Percentiles rank a stretch among this genome's conserved stretches.
phyloP scores from a whole-genome alignment of 2,329 filamentous ascomycete genomes.

The Pseudogymnoascus destructans region DNA sequence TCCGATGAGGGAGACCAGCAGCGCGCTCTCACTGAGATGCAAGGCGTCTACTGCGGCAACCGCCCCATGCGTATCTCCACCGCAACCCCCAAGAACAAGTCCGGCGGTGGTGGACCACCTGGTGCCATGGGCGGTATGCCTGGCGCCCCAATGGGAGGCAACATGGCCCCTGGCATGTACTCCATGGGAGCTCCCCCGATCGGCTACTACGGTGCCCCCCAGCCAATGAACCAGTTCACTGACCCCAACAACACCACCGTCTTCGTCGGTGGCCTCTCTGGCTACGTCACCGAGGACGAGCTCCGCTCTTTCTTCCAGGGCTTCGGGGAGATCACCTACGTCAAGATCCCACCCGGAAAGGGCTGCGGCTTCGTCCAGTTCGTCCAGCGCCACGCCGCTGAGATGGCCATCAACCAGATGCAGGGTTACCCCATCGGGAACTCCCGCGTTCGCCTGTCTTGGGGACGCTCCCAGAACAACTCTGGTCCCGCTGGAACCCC shows the following conservation, averaged over 20 bases:
- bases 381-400: slow-evolving; percentile 92
- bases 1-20: slow-evolving; percentile 93
- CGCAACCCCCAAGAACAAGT: slow-evolving; percentile 89
- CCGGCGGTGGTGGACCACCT: slow-evolving; percentile 38
- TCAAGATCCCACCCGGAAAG: slow-evolving; percentile 99
- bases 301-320: slow-evolving; percentile 99
- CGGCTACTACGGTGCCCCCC: slow-evolving; percentile 53
- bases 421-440: slow-evolving; percentile 99
- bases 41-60: slow-evolving; percentile 98
- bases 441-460: slow-evolving; percentile 91
- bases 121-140: slow-evolving; percentile 36
- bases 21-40: slow-evolving; percentile 92
- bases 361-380: slow-evolving; percentile 99
- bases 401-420: slow-evolving; percentile 99
- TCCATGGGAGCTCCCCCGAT: slow-evolving; percentile 54
- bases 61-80: slow-evolving; percentile 97
- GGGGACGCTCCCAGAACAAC: slow-evolving; percentile 98
- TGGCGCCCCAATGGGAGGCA: slow-evolving; percentile 36
- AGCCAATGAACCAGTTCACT: slow-evolving; percentile 98
- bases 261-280: slow-evolving; percentile 91
- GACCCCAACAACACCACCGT: slow-evolving; percentile 99
- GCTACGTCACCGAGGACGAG: slow-evolving; percentile 98
- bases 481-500: slow-evolving; percentile 90
- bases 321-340: slow-evolving; percentile 98
- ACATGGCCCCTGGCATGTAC: slow-evolving; percentile 46